Percentiles rank a stretch among this genome's conserved stretches.
These are phyloP conservation scores for Syncephalastrum sp. DNA, from an alignment of 371 early-diverging fungal genomes.

Conservation along the genomic window DNA sequence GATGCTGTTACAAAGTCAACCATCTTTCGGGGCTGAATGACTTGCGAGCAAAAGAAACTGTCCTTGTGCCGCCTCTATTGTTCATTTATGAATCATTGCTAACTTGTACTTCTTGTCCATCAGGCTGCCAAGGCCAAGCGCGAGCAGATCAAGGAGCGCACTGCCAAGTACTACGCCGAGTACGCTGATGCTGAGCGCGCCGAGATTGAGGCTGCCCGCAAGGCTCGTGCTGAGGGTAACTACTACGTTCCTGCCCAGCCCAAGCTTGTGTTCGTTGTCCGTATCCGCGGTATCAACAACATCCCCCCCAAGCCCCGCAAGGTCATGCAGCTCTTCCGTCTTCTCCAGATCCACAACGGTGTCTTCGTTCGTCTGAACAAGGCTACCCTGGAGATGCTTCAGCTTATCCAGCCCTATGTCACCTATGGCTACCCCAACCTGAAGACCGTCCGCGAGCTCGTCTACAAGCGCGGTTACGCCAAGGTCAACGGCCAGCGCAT, in stretches of 20 bases:
- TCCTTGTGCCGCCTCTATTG: no score
- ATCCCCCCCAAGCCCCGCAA: slow-evolving; percentile 99
- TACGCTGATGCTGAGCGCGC: slow-evolving; percentile 88
- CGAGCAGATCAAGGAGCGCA: slow-evolving; percentile 96
- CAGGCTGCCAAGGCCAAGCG: slow-evolving; percentile 83
- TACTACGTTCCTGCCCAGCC: slow-evolving; percentile 97
- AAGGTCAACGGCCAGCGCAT: slow-evolving; percentile 97
- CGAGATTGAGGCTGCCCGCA: slow-evolving; percentile 87
- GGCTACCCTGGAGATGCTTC: slow-evolving; percentile 98
- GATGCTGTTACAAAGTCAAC: slow-evolving; percentile 57
- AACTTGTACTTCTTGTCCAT: neutral
- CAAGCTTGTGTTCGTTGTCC: slow-evolving; percentile 98
- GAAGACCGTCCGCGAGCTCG: slow-evolving; percentile 97
- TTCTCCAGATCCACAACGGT: slow-evolving; percentile 99
- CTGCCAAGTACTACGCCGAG: slow-evolving; percentile 95
- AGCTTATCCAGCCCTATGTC: slow-evolving; percentile 97
- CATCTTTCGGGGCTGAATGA: slow-evolving; percentile 76
- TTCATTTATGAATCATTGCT: no score
- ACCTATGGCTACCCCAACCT: slow-evolving; percentile 98
- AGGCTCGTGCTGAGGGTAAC: slow-evolving; percentile 88
- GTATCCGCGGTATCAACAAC: slow-evolving; percentile 97
- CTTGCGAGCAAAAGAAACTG: no score
- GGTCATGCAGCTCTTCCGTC: slow-evolving; percentile 98
- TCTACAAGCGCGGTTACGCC: slow-evolving; percentile 99
- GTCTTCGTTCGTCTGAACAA: slow-evolving; percentile 98